These are phyloP conservation scores for Tilletia setariae DNA, from an alignment of 1,284 basidiomycete genomes.

Conservation along the genomic window DNA sequence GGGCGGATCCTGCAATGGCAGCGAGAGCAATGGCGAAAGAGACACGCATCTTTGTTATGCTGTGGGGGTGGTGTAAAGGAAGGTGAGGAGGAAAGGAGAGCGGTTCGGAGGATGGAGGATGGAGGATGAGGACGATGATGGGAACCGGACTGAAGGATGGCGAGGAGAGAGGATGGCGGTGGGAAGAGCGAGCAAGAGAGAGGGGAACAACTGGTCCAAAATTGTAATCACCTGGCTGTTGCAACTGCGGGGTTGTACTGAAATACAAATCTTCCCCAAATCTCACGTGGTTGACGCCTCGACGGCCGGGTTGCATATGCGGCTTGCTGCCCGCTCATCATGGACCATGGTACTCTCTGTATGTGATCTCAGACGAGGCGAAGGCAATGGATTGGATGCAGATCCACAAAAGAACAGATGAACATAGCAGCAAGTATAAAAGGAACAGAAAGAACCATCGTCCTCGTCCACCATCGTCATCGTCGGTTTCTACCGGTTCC, in stretches of 20 bases:
- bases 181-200: background rate
- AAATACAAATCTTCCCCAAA: no score
- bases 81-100: background rate
- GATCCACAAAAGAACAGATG: background rate
- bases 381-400: background rate
- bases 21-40: conserved; percentile 10
- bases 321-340: no score
- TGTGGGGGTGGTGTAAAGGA: background rate
- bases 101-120: background rate
- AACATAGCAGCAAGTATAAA: background rate
- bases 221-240: no score
- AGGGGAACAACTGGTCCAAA: conserved; percentile 9
- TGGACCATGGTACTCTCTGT: no score
- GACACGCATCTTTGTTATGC: background rate
- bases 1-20: conserved; percentile 13
- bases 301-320: no score
- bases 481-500: conserved; percentile 35
- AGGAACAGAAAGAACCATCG: background rate
- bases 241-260: no score
- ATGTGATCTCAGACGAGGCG: no score
- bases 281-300: no score
- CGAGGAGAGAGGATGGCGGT: conserved; percentile 1
- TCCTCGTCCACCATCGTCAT: background rate
- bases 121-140: background rate
- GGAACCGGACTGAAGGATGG: background rate